Conservation (phyloP, 176 grass and related monocot genomes). For the Aegilops sharonensis region DNA sequence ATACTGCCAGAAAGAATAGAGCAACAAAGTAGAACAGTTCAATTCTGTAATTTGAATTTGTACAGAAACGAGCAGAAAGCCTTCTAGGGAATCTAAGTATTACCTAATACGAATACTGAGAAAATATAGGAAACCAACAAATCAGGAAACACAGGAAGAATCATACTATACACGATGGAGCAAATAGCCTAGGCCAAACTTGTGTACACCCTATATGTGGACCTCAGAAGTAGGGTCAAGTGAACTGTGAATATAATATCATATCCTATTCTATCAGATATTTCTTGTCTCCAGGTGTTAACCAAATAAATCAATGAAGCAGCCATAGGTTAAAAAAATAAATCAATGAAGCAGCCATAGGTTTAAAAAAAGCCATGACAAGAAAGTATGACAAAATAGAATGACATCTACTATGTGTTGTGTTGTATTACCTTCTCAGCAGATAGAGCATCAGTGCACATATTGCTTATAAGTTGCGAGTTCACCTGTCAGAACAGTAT, state of each 20-base stretch:
- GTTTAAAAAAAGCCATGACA: not conserved
- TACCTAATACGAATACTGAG: not conserved
- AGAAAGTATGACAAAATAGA: slow-evolving; percentile 6
- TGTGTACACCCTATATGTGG: slow-evolving; percentile 14
- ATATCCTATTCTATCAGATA: not conserved
- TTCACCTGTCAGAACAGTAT: slow-evolving; percentile 71
- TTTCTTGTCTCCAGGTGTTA: not conserved
- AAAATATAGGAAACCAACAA: not conserved
- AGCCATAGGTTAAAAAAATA: not conserved
- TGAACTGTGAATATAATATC: not conserved
- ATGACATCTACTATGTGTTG: slow-evolving; percentile 6
- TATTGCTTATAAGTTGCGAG: slow-evolving; percentile 96
- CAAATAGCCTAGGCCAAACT: not conserved
- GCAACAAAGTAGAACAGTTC: slow-evolving; percentile 9
- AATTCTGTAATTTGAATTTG: slow-evolving; percentile 9
- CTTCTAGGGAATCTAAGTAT: not conserved
- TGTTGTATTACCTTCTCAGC: slow-evolving; percentile 86
- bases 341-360: not conserved
- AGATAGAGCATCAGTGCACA: slow-evolving; percentile 95
- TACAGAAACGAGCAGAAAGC: not conserved
- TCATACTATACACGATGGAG: not conserved
- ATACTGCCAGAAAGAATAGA: slow-evolving; percentile 64
- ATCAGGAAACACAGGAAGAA: not conserved
- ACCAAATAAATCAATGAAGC: not conserved
- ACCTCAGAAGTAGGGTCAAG: not conserved